Percentiles rank a stretch among this genome's conserved stretches.
Conservation (phyloP, 495 filamentous ascomycete species). For the Annulohypoxylon bovei region DNA sequence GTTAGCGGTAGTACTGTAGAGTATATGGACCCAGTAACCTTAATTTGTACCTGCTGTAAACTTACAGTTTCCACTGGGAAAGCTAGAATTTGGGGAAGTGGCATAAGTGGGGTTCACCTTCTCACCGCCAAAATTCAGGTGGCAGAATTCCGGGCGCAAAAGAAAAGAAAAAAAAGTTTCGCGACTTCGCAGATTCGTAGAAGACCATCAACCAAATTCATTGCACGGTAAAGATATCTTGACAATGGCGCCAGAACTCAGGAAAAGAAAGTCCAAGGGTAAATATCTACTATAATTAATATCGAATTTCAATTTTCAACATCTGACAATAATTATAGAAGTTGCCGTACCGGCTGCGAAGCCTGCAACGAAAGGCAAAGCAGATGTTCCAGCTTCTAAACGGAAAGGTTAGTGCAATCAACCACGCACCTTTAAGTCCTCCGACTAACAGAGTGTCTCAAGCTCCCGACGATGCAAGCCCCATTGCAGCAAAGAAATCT, state of each 20-base stretch:
- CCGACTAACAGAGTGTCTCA: background rate
- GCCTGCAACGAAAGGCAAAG: conserved; percentile 67
- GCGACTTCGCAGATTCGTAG: background rate
- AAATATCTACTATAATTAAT: conserved; percentile 40
- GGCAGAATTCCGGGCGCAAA: conserved; percentile 45
- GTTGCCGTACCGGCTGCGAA: conserved; percentile 60
- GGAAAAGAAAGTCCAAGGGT: conserved; percentile 80
- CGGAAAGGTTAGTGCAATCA: conserved; percentile 57
- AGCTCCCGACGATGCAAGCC: conserved; percentile 57
- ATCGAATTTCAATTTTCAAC: background rate
- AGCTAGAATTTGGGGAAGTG: conserved; percentile 4
- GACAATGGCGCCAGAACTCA: conserved; percentile 75
- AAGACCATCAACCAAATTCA: background rate
- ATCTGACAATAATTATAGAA: conserved; percentile 29
- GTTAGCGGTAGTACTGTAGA: background rate
- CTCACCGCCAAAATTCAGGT: conserved; percentile 47
- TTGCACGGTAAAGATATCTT: background rate
- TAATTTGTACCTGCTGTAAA: conserved; percentile 1
- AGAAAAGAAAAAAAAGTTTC: conserved; percentile 29
- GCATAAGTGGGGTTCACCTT: conserved; percentile 22
- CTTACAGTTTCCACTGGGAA: background rate
- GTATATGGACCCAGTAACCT: background rate
- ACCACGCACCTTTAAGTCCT: background rate
- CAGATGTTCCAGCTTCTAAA: conserved; percentile 54
- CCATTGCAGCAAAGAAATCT: conserved; percentile 50